A percentile compares a stretch with the other conserved stretches of the same genome.
Evolutionary conservation across 805 yeast genomes (phyloP).

Genomic region (Vanderwaltozyma tropicalis): DNA sequence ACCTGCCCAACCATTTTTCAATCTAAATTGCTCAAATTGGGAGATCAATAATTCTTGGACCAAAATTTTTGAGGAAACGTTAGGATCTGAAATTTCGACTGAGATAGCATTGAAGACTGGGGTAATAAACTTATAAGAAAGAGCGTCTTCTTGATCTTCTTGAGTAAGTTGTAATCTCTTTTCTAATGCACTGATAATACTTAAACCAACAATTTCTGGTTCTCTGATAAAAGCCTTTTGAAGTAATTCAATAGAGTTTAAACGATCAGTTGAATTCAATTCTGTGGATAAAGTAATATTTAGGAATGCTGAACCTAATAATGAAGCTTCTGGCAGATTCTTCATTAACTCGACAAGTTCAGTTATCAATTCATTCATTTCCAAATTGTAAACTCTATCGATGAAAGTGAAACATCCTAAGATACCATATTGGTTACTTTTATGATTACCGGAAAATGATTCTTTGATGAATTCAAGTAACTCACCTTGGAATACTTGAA

Average conservation of each 20-base stretch:
- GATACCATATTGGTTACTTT: constrained; percentile 31
- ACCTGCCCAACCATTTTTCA: constrained; percentile 66
- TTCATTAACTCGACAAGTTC: constrained; percentile 7
- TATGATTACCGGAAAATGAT: constrained; percentile 29
- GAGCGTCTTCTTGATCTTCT: constrained; percentile 13
- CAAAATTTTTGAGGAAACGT: constrained; percentile 27
- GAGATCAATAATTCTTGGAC: constrained; percentile 33
- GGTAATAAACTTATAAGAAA: constrained; percentile 24
- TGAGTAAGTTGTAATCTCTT: constrained; percentile 13
- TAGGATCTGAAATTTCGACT: constrained; percentile 18
- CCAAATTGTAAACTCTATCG: constrained; percentile 8
- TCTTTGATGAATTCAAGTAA: constrained; percentile 24
- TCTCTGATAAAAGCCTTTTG: constrained; percentile 24
- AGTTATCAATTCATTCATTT: constrained; percentile 2
- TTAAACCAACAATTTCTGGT: constrained; percentile 34
- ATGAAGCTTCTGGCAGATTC: constrained; percentile 5
- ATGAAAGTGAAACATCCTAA: constrained; percentile 19
- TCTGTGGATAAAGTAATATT: constrained; percentile 35
- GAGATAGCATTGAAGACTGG: constrained; percentile 33
- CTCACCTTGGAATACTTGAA: constrained; percentile 21
- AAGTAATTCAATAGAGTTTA: constrained; percentile 28
- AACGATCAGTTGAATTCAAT: constrained; percentile 29
- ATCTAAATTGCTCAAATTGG: constrained; percentile 33
- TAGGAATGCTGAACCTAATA: constrained; percentile 41
- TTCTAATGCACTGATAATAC: constrained; percentile 37